Percentiles rank a stretch among this genome's conserved stretches.
Conservation (phyloP, 495 filamentous ascomycete species). For the Penicillium pulvis region DNA sequence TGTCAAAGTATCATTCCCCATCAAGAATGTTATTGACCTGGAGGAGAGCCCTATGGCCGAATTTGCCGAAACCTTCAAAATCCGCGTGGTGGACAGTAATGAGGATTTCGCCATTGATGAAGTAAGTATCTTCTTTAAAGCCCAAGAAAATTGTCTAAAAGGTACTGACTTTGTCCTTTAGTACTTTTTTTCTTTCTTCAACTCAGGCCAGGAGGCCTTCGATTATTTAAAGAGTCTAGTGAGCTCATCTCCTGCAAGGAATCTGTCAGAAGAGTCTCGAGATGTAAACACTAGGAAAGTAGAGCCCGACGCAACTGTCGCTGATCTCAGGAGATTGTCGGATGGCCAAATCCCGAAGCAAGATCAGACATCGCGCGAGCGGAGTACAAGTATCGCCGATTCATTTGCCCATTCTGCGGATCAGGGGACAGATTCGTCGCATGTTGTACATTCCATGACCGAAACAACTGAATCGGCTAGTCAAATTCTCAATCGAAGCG, state of each 20-base stretch:
- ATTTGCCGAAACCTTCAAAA: constrained; percentile 91
- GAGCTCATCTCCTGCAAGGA: constrained; percentile 60
- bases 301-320: constrained; percentile 20
- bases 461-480: constrained; percentile 80
- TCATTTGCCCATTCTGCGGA: constrained; percentile 76
- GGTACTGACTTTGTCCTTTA: constrained; percentile 31
- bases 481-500: constrained; percentile 82
- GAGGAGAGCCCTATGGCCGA: constrained; percentile 91
- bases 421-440: constrained; percentile 66
- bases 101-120: constrained; percentile 96
- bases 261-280: constrained; percentile 12
- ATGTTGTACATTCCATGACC: constrained; percentile 69
- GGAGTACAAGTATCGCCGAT: constrained; percentile 67
- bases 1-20: constrained; percentile 91
- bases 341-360: constrained; percentile 26
- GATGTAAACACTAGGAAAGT: not conserved
- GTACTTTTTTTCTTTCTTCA: constrained; percentile 98
- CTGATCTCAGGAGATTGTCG: constrained; percentile 32
- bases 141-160: not conserved
- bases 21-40: constrained; percentile 86
- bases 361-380: constrained; percentile 29
- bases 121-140: constrained; percentile 50
- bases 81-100: constrained; percentile 86
- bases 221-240: constrained; percentile 74
- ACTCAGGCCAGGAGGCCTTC: constrained; percentile 81